phyloP scores from a whole-genome alignment of 805 yeast species.

The Ogataea siamensis region DNA sequence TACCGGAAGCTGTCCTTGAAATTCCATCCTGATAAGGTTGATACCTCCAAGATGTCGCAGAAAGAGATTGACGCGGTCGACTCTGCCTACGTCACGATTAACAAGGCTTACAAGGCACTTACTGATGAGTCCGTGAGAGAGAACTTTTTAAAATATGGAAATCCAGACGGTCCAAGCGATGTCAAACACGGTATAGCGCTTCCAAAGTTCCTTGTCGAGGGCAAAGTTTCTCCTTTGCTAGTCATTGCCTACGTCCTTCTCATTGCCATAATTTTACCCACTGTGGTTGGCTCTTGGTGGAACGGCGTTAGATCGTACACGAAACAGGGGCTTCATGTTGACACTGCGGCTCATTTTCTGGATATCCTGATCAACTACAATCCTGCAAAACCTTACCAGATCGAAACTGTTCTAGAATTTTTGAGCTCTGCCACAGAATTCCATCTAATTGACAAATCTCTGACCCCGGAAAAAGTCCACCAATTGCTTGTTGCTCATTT shows the following conservation, averaged over 20 bases:
- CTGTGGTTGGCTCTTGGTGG: slow-evolving; percentile 90
- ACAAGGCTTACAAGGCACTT: slow-evolving; percentile 90
- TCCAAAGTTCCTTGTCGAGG: slow-evolving; percentile 87
- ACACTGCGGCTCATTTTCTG: slow-evolving; percentile 78
- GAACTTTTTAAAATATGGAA: slow-evolving; percentile 85
- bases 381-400: slow-evolving; percentile 63
- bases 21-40: slow-evolving; percentile 91
- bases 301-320: slow-evolving; percentile 73
- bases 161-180: slow-evolving; percentile 97
- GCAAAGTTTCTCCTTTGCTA: slow-evolving; percentile 65
- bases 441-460: slow-evolving; percentile 38
- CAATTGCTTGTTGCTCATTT: slow-evolving; percentile 57
- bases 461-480: slow-evolving; percentile 47
- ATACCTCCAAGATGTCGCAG: slow-evolving; percentile 54
- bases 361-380: slow-evolving; percentile 70
- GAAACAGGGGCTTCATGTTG: slow-evolving; percentile 75
- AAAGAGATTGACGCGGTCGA: slow-evolving; percentile 61
- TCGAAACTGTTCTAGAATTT: slow-evolving; percentile 56
- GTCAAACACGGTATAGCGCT: slow-evolving; percentile 90
- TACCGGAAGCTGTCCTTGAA: slow-evolving; percentile 85
- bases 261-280: slow-evolving; percentile 78
- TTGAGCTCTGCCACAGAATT: slow-evolving; percentile 69
- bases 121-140: slow-evolving; percentile 86
- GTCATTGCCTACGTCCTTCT: slow-evolving; percentile 61
- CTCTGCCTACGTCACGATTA: slow-evolving; percentile 72